A percentile compares a stretch with the other conserved stretches of the same genome.
Evolutionary conservation across 371 early-diverging fungal species (phyloP).

Genomic region (Coemansia sp.): DNA sequence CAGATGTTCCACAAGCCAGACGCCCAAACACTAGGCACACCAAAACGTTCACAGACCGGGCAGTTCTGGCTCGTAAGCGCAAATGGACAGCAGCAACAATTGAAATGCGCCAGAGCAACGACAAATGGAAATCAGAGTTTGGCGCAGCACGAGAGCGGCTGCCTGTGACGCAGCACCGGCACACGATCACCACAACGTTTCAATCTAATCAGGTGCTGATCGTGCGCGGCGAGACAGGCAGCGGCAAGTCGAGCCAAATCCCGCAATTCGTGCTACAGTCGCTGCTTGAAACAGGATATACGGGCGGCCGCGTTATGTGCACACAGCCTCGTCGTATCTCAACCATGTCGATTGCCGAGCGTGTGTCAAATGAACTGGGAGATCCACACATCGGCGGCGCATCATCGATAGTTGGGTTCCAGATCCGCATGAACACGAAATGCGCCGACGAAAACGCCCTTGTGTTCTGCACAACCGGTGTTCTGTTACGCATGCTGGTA

Average conservation of each 20-base stretch:
- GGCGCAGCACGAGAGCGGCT: constrained; percentile 40
- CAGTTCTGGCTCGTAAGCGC: background rate
- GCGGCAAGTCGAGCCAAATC: constrained; percentile 81
- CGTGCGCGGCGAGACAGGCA: constrained; percentile 78
- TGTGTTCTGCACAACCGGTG: constrained; percentile 83
- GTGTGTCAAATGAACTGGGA: constrained; percentile 71
- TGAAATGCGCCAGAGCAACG: background rate
- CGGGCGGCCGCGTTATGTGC: constrained; percentile 71
- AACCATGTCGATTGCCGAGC: constrained; percentile 80
- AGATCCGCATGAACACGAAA: constrained; percentile 88
- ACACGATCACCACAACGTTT: constrained; percentile 59
- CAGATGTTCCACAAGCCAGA: background rate
- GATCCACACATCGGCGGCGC: constrained; percentile 40
- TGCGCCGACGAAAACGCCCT: constrained; percentile 61
- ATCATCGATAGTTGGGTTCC: constrained; percentile 58
- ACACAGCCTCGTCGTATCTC: constrained; percentile 95
- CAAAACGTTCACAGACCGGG: too few relatives aligned
- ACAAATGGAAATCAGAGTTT: constrained; percentile 3
- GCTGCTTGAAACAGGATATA: constrained; percentile 36
- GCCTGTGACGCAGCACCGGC: constrained; percentile 65
- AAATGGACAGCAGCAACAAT: constrained; percentile 1
- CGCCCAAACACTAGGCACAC: too few relatives aligned
- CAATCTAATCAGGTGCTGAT: constrained; percentile 59
- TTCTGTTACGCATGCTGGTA: constrained; percentile 73
- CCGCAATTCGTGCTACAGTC: constrained; percentile 80